These are phyloP conservation scores for Ochromonas danica DNA, from an alignment of 108 stramenopile genomes.

Conservation along the genomic window DNA sequence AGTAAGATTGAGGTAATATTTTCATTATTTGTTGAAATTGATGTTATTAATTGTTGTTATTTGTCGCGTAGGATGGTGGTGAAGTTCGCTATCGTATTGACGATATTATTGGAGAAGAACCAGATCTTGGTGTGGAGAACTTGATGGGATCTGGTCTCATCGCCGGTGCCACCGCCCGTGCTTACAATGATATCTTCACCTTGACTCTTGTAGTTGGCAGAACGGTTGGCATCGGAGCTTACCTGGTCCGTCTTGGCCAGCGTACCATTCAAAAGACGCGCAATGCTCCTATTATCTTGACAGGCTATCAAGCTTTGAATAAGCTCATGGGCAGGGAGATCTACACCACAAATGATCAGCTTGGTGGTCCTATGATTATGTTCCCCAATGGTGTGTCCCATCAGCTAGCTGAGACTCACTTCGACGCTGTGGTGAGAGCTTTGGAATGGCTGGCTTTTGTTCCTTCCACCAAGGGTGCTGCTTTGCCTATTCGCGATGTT, in stretches of 20 bases:
- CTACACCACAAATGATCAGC: constrained; percentile 97
- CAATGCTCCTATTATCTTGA: constrained; percentile 91
- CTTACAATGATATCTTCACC: constrained; percentile 95
- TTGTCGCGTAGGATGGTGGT: no score
- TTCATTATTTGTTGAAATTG: no score
- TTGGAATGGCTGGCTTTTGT: constrained; percentile 93
- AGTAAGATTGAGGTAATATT: neutral
- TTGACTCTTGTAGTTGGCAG: constrained; percentile 84
- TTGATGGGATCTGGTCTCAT: constrained; percentile 94
- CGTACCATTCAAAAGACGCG: constrained; percentile 93
- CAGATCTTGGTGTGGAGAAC: constrained; percentile 98
- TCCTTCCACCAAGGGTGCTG: constrained; percentile 69
- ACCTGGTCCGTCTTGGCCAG: constrained; percentile 94
- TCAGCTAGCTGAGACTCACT: constrained; percentile 77
- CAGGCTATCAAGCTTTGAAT: constrained; percentile 97
- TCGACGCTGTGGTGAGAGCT: constrained; percentile 77
- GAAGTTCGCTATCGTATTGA: constrained; percentile 31
- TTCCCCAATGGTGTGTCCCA: constrained; percentile 96
- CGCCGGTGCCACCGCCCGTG: constrained; percentile 93
- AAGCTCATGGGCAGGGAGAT: constrained; percentile 97
- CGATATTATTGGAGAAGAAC: constrained; percentile 89
- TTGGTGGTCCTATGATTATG: constrained; percentile 96
- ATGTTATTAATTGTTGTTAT: no score
- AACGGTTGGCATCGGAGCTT: constrained; percentile 99
- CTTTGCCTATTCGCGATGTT: constrained; percentile 80